phyloP scores from a whole-genome alignment of 208 protist genomes.

The Lotmaria passim region DNA sequence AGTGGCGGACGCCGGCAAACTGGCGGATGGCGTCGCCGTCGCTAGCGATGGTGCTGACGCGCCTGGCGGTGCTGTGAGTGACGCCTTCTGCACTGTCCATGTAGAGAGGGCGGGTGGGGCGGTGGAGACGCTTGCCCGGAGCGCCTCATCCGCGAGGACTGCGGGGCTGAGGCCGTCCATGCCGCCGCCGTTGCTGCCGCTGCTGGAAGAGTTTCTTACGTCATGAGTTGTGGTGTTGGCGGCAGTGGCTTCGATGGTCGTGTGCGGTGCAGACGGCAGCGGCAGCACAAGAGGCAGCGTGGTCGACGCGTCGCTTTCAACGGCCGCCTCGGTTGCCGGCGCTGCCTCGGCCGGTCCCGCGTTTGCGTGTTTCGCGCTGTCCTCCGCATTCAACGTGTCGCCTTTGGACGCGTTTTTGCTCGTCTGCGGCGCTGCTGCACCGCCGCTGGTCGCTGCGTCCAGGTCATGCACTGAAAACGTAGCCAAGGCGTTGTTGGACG shows the following conservation, averaged over 20 bases:
- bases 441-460: not conserved
- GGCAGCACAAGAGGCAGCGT: constrained; percentile 5
- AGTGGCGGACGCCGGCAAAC: not conserved
- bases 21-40: not conserved
- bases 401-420: not conserved
- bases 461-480: not conserved
- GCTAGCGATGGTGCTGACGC: not conserved
- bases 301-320: not conserved
- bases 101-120: not conserved
- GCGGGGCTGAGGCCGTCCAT: not conserved
- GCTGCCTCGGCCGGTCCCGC: not conserved
- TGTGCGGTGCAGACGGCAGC: not conserved
- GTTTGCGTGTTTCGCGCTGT: not conserved
- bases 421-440: not conserved
- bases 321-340: too few species aligned
- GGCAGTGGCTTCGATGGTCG: too few species aligned
- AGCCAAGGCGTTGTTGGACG: not conserved
- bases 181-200: not conserved
- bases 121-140: not conserved
- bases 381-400: not conserved
- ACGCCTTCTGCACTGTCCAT: not conserved
- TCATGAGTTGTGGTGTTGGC: too few species aligned
- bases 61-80: constrained; percentile 1
- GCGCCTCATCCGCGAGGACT: not conserved
- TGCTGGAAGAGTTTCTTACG: too few species aligned